Evolutionary conservation across 108 stramenopile species (phyloP).

Genomic region (Epithemia pelagica): DNA sequence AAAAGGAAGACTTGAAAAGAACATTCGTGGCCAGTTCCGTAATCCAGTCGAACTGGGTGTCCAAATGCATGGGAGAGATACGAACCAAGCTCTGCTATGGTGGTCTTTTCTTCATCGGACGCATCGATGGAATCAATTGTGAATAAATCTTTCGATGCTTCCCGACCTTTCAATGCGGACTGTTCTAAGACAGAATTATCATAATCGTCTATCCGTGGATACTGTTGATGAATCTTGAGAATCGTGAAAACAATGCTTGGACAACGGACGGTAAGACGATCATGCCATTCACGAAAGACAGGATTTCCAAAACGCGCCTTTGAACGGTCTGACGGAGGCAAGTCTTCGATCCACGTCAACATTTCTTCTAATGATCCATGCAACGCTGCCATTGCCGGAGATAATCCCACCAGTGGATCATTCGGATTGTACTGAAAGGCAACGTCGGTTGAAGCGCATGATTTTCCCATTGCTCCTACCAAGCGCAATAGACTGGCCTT

Average conservation of each 20-base stretch:
- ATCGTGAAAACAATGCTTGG: slow-evolving; percentile 41
- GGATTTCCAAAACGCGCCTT: slow-evolving; percentile 78
- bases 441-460: slow-evolving; percentile 29
- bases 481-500: slow-evolving; percentile 58
- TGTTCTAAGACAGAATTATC: slow-evolving; percentile 23
- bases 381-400: slow-evolving; percentile 70
- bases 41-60: slow-evolving; percentile 85
- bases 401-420: slow-evolving; percentile 42
- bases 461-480: slow-evolving; percentile 65
- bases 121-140: not conserved
- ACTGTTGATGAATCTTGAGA: slow-evolving; percentile 35
- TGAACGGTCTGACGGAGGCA: slow-evolving; percentile 45
- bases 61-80: slow-evolving; percentile 88
- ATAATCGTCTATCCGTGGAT: slow-evolving; percentile 10
- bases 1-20: slow-evolving; percentile 84
- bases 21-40: slow-evolving; percentile 95
- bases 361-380: slow-evolving; percentile 63
- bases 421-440: slow-evolving; percentile 32
- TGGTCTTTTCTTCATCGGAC: slow-evolving; percentile 35
- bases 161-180: slow-evolving; percentile 46
- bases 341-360: slow-evolving; percentile 59
- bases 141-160: slow-evolving; percentile 34
- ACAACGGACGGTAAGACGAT: slow-evolving; percentile 50
- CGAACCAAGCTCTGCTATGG: slow-evolving; percentile 53
- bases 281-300: slow-evolving; percentile 69